Base-by-base conservation (phyloP, 345 rosid genomes). In the Lepidium africanum region DNA sequence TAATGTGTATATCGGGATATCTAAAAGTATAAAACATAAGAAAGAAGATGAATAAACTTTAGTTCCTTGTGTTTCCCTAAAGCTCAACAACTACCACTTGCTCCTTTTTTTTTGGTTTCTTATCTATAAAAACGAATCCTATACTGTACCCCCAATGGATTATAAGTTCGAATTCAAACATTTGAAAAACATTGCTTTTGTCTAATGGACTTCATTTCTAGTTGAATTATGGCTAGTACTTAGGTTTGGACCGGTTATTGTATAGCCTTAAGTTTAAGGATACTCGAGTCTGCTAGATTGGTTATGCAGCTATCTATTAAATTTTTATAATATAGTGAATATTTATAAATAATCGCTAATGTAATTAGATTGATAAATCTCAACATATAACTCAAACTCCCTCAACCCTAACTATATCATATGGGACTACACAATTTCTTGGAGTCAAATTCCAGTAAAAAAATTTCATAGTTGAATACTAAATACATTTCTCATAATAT, bases 41-140 rank as follows among this genome's bases (percentile, higher is more conserved):
- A 38, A 54, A 32, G 32, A 35, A 54, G 40, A 45, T 23, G 43
- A 70, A 16, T 43, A 37, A 37, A 8, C 37, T 11, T 32, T 11
- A 58, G 61, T 15, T 65, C 71, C 35, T 73, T 58, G 25, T 73
- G 77, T 65, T 41, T 65, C 72, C 67, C 15, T 50, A 65, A 73
- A 73, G 72, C 61, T 58, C 25, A 65, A 65, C 77, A 73, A 58
- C 46, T 65, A 41, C 14, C 60, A 72, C 52, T 63, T 63, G 70
- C 65, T 57, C 59, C 33, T 32, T 32, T 72, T 13, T 35, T 6
- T 30, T 30, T 30, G 6, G 33, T 30, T 6, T 57, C 38, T 64
- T 72, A 48, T 57, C 65, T 17, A 47, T 6, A 39, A 17, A 47
- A 30, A 64, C 3, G 65, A 71, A 56, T 72, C 71, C 14, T 72